Percentiles rank a stretch among this genome's conserved stretches.
Evolutionary conservation across 176 grass and related monocot species (phyloP).

Genomic region (Raddia distichophylla): DNA sequence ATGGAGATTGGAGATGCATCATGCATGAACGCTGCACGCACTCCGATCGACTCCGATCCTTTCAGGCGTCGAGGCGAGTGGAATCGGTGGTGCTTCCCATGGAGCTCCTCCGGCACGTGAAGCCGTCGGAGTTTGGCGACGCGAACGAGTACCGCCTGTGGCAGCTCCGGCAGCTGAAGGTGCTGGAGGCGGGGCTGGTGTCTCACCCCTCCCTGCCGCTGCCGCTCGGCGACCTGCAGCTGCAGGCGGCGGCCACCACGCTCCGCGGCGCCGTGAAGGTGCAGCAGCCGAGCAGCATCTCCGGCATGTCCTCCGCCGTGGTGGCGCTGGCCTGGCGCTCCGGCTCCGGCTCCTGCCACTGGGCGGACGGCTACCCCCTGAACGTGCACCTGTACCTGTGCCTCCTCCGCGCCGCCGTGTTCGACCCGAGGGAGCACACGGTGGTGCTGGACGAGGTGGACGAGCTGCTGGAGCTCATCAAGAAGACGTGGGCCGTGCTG

Average conservation of each 20-base stretch:
- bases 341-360: constrained; percentile 36
- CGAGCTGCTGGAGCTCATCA: constrained; percentile 69
- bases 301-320: constrained; percentile 26
- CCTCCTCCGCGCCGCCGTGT: constrained; percentile 60
- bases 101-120: constrained; percentile 70
- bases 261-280: too few relatives aligned
- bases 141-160: constrained; percentile 53
- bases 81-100: constrained; percentile 55
- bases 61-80: too few relatives aligned
- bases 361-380: constrained; percentile 72
- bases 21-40: too few relatives aligned
- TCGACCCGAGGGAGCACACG: constrained; percentile 59
- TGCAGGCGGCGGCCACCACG: too few relatives aligned
- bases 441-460: constrained; percentile 75
- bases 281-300: too few relatives aligned
- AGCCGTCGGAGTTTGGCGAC: constrained; percentile 50
- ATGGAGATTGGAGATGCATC: too few relatives aligned
- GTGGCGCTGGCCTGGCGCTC: constrained; percentile 50
- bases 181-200: constrained; percentile 62
- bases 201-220: constrained; percentile 43
- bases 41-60: too few relatives aligned
- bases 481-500: constrained; percentile 60
- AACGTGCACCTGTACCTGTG: constrained; percentile 71
- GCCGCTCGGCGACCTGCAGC: too few relatives aligned
- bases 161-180: constrained; percentile 64